Conservation (phyloP, 1,284 basidiomycete genomes). For the Tilletia setariae region DNA sequence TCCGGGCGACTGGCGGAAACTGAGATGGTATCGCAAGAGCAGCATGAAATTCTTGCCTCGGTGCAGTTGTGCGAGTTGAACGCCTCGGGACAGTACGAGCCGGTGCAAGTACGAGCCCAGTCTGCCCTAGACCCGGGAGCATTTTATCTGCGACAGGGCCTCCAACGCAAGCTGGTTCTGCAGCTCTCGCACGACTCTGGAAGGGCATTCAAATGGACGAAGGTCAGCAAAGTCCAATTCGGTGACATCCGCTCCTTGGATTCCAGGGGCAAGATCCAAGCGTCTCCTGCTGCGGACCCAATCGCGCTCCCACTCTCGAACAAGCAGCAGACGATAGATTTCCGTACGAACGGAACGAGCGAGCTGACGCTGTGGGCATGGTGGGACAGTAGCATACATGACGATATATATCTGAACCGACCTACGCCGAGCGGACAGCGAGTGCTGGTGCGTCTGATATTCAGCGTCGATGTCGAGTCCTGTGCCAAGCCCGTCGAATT, state of each 20-base stretch:
- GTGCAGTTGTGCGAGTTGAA: slow-evolving; percentile 82
- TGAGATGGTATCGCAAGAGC: slow-evolving; percentile 82
- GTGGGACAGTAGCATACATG: slow-evolving; percentile 94
- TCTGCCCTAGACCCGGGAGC: slow-evolving; percentile 77
- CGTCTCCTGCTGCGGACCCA: slow-evolving; percentile 60
- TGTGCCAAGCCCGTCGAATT: slow-evolving; percentile 81
- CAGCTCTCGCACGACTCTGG: slow-evolving; percentile 83
- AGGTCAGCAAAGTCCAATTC: slow-evolving; percentile 71
- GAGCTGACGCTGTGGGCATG: slow-evolving; percentile 50
- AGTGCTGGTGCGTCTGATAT: slow-evolving; percentile 72
- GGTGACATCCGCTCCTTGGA: slow-evolving; percentile 83
- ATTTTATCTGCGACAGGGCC: slow-evolving; percentile 85
- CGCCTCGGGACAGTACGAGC: slow-evolving; percentile 75
- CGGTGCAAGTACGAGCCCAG: slow-evolving; percentile 76
- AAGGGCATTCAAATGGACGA: slow-evolving; percentile 77
- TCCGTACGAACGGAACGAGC: slow-evolving; percentile 38
- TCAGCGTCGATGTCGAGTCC: slow-evolving; percentile 75
- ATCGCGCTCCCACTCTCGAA: slow-evolving; percentile 32
- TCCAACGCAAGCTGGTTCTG: slow-evolving; percentile 78
- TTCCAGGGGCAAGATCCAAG: slow-evolving; percentile 73
- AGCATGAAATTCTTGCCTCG: slow-evolving; percentile 82
- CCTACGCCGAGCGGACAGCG: slow-evolving; percentile 75
- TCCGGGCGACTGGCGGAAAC: slow-evolving; percentile 66
- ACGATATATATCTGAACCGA: slow-evolving; percentile 78
- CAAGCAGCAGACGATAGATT: slow-evolving; percentile 41